Evolutionary conservation across 1,284 basidiomycete species (phyloP).

Genomic region (Fomitopsis schrenkii): DNA sequence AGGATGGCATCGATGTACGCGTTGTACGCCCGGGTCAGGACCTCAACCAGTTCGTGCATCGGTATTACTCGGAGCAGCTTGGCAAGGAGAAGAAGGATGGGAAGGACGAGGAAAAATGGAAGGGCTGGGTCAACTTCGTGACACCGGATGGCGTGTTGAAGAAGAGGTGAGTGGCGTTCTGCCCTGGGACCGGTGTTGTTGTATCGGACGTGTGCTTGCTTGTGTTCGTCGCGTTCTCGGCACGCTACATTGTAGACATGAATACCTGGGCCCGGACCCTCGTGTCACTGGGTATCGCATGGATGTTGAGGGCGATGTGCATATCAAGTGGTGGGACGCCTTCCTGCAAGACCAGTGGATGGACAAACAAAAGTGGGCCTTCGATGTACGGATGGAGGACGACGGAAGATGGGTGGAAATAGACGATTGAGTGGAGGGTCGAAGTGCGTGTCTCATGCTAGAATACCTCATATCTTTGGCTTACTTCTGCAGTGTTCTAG

Average conservation of each 20-base stretch:
- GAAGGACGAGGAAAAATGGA: neutral
- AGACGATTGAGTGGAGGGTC: constrained; percentile 5
- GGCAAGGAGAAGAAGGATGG: constrained; percentile 6
- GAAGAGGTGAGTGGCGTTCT: constrained; percentile 24
- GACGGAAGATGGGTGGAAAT: constrained; percentile 26
- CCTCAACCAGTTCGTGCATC: constrained; percentile 36
- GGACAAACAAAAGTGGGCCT: constrained; percentile 37
- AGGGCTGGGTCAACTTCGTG: constrained; percentile 33
- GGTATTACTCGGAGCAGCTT: constrained; percentile 30
- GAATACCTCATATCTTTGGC: too few relatives aligned
- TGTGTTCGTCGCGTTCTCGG: neutral
- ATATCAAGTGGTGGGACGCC: constrained; percentile 40
- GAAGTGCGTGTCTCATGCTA: too few relatives aligned
- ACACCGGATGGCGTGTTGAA: constrained; percentile 30
- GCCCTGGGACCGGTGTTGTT: neutral
- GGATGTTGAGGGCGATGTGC: constrained; percentile 34
- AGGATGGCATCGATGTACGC: constrained; percentile 32
- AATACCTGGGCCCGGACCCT: constrained; percentile 40
- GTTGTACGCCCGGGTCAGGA: constrained; percentile 29
- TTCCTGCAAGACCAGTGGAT: constrained; percentile 42
- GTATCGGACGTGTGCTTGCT: constrained; percentile 7
- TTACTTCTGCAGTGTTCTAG: too few relatives aligned
- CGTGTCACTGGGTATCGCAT: constrained; percentile 37
- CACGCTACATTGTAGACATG: constrained; percentile 28
- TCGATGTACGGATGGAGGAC: constrained; percentile 30